phyloP scores from a whole-genome alignment of 1,284 basidiomycete species.

The Pascua sp. region DNA sequence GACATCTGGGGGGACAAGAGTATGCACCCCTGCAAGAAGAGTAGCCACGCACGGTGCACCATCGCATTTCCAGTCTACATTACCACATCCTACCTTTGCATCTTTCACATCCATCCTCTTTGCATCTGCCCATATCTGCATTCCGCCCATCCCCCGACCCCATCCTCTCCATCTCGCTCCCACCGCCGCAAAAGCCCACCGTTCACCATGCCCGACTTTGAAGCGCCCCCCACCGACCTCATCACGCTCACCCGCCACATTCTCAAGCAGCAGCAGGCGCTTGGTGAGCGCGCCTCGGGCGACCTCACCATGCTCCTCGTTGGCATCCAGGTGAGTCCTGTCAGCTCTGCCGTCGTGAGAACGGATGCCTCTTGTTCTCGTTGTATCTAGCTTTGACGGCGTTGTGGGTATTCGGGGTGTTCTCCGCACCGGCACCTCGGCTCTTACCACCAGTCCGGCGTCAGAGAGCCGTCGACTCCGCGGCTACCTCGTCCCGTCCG shows the following conservation, averaged over 20 bases:
- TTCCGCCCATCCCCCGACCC: background rate
- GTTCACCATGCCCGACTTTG: conserved; percentile 35
- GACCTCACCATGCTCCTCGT: conserved; percentile 92
- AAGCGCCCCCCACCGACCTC: conserved; percentile 74
- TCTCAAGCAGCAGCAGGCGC: conserved; percentile 71
- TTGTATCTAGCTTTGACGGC: background rate
- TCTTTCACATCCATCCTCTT: too few species aligned
- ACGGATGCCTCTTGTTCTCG: too few species aligned
- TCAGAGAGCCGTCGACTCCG: too few species aligned
- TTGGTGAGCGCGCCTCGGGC: conserved; percentile 77
- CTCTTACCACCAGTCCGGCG: too few species aligned
- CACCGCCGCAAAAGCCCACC: background rate
- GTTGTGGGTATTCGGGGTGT: too few species aligned
- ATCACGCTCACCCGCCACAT: conserved; percentile 91
- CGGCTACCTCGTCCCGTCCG: too few species aligned
- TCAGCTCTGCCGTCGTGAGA: background rate
- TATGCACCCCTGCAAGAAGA: too few species aligned
- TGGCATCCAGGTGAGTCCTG: conserved; percentile 73
- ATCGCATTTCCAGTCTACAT: too few species aligned
- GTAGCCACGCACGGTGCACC: too few species aligned
- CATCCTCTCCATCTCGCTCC: background rate
- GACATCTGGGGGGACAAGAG: too few species aligned
- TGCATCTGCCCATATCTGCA: too few species aligned
- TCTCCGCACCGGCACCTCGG: background rate
- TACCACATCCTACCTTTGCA: too few species aligned